These are phyloP conservation scores for Hypomontagnella monticulosa DNA, from an alignment of 495 filamentous ascomycete species.

Conservation along the genomic window DNA sequence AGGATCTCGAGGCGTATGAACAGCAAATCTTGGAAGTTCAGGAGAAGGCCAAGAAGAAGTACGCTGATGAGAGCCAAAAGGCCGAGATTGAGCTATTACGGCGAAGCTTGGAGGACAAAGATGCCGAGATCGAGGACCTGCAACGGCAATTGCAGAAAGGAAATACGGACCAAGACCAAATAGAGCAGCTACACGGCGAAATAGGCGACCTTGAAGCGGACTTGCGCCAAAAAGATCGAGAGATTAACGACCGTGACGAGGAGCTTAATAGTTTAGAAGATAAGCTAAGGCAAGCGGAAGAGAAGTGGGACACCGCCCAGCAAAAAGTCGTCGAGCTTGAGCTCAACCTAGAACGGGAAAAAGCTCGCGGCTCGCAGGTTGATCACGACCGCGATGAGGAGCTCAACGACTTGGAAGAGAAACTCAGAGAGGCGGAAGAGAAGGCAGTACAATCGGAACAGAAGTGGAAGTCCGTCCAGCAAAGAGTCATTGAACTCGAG, in stretches of 20 bases:
- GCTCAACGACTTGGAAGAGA: slow-evolving; percentile 59
- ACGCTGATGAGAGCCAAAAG: slow-evolving; percentile 68
- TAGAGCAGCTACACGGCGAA: slow-evolving; percentile 67
- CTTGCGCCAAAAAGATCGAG: slow-evolving; percentile 62
- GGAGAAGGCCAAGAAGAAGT: slow-evolving; percentile 79
- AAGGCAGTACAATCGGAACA: no score
- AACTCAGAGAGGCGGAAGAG: slow-evolving; percentile 49
- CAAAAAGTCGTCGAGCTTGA: slow-evolving; percentile 65
- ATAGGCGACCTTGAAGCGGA: slow-evolving; percentile 69
- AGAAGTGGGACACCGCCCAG: slow-evolving; percentile 46
- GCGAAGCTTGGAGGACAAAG: slow-evolving; percentile 59
- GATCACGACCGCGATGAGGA: slow-evolving; percentile 75
- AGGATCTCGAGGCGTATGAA: slow-evolving; percentile 78
- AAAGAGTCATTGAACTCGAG: slow-evolving; percentile 69
- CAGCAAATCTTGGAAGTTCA: slow-evolving; percentile 80
- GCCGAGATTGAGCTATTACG: slow-evolving; percentile 68
- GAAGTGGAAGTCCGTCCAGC: slow-evolving; percentile 53
- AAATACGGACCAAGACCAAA: slow-evolving; percentile 46
- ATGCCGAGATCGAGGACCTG: slow-evolving; percentile 64
- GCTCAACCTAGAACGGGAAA: no score
- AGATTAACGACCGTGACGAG: slow-evolving; percentile 56
- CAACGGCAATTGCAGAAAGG: slow-evolving; percentile 40
- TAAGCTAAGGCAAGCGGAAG: slow-evolving; percentile 35
- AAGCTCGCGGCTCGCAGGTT: no score
- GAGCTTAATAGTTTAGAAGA: slow-evolving; percentile 49